phyloP scores from a whole-genome alignment of 805 yeast species.

The Candida morakotiae region DNA sequence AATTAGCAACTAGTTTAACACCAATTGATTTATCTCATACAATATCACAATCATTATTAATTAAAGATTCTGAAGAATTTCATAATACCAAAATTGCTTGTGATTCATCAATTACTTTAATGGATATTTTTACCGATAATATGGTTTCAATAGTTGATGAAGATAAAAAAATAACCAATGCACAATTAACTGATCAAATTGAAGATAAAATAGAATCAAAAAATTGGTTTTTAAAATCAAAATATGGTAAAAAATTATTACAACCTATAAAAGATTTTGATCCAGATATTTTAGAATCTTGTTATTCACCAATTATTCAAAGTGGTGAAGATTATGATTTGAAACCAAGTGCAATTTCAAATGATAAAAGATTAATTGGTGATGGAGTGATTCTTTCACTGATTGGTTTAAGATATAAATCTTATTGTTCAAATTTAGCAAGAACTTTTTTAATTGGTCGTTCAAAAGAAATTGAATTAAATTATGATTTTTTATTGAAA shows the following conservation, averaged over 20 bases:
- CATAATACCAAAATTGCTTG: slow-evolving; percentile 64
- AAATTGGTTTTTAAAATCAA: slow-evolving; percentile 56
- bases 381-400: slow-evolving; percentile 78
- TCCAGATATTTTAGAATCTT: slow-evolving; percentile 80
- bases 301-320: slow-evolving; percentile 86
- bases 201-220: slow-evolving; percentile 77
- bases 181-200: slow-evolving; percentile 66
- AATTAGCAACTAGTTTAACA: slow-evolving; percentile 29
- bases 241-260: slow-evolving; percentile 52
- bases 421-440: slow-evolving; percentile 83
- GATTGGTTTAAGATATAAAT: slow-evolving; percentile 80
- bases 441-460: slow-evolving; percentile 92
- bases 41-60: slow-evolving; percentile 56
- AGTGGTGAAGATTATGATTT: slow-evolving; percentile 84
- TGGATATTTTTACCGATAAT: slow-evolving; percentile 81
- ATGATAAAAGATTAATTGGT: slow-evolving; percentile 57
- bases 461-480: slow-evolving; percentile 67
- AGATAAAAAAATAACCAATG: slow-evolving; percentile 70
- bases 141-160: slow-evolving; percentile 87
- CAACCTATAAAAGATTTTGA: slow-evolving; percentile 57
- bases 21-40: slow-evolving; percentile 48
- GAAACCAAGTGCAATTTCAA: slow-evolving; percentile 77
- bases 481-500: slow-evolving; percentile 70
- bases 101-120: slow-evolving; percentile 70
- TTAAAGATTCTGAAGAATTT: slow-evolving; percentile 78